Base-by-base conservation (phyloP, 2,329 filamentous ascomycete species). In the Penicillium sp. region DNA sequence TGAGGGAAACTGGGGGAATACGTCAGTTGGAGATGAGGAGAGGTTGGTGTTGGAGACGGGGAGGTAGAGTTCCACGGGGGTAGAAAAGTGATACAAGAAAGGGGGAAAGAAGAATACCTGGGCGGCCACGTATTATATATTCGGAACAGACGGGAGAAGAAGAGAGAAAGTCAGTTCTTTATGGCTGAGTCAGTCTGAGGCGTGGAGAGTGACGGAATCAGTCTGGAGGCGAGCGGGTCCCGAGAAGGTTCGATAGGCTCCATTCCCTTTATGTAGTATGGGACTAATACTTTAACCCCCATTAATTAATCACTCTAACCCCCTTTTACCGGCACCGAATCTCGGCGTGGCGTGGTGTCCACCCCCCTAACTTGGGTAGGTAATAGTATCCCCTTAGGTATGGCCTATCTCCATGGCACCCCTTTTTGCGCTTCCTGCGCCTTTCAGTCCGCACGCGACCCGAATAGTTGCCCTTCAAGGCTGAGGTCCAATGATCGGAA, bases 141-240 rank as follows among this genome's bases (percentile, higher is more conserved):
- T 62, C 65, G 65, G 64, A 67, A 68, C 50, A 59, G 57, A 65
- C 64, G 65, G 65, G 65, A 61, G 56, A 58, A 51, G 55, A 47
- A 45, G 31, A 56, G 45, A 44, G 39, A 57, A 59, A 61, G 59
- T 48, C 62, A 61, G 52, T 46, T 47, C 21, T 37, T 22, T n/a
- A 43, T 24, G 58, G 63, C 55, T 66, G 63, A 66, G 59, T 64
- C 63, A 63, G 61, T 57, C 50, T 61, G 61, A 60, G 55, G 61
- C 58, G 58, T 53, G 53, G 47, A 58, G 64, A 58, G 64, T 66
- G 64, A 66, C 64, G 61, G 61, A 63, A 63, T 63, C 57, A 63
- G 54, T 51, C 50, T 62, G 61, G 61, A 63, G 57, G 55, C 56
- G 57, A 57, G 61, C 58, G 62, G 63, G 60, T 62, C 61, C 57